Base-by-base conservation (phyloP, 768 basidiomycete genomes). In the Podaxis pistillaris region DNA sequence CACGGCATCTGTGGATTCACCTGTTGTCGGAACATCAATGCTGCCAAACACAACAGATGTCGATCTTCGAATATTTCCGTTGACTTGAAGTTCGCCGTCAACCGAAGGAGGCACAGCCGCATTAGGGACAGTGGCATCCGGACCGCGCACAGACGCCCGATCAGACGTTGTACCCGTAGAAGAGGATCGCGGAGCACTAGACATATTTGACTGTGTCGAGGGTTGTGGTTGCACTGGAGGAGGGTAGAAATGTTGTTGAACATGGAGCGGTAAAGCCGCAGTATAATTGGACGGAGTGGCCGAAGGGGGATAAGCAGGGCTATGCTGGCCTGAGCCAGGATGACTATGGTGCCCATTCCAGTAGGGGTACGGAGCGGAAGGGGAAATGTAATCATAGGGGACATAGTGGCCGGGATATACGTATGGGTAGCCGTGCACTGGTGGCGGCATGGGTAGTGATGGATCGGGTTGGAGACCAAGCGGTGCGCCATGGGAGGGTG, bases 31-130 rank as follows among this genome's bases (percentile, higher is more conserved):
- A 24, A 72, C 62, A 41, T 71, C 73, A 59, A 85, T 83, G 58
- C 80, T 84, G 6, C 86, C 86, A 68, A 86, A 86, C 4, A 83
- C 74, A 44, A 86, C 77, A 56, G 73, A 72, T 65, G 71, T 61
- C 8, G 68, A 65, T 40, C 68, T 67, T 63, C 65, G 41, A 44
- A 33, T 17, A 19, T 37, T 17, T 5, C 59, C 63, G 22, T 58
- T 59, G 38, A 50, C 36, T 8, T n/a, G 52, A 7, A 13, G 24
- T 6, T 60, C 59, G 2, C 22, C 15, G 1, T 60, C 51, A 17
- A 53, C 28, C 11, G 40, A 22, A 30, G 50, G 17, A 12, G 53
- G 30, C n/a, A 19, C 30, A 11, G 44, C 22, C 15, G 22, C 24
- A 49, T 19, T 26, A n/a, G 11, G 7, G 19, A 19, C 4, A 2